Evolutionary conservation across 2,329 filamentous ascomycete genomes (phyloP), one percentile per base, ranked within the genome.

Genomic region (Alternaria ethzedia): DNA sequence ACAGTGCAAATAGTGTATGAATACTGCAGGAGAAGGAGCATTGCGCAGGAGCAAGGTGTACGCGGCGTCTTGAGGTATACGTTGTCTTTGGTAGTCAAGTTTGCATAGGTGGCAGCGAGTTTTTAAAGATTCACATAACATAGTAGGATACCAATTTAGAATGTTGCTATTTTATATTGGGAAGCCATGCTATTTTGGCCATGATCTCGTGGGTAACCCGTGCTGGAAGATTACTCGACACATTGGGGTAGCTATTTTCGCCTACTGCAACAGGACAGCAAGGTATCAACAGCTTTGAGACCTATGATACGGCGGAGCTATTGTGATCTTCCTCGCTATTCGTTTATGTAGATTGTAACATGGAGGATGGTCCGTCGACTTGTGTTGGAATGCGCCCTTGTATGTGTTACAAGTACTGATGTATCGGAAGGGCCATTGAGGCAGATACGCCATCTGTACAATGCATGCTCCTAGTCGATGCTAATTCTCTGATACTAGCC

Each of bases 31-130:
- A 61, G 58, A 45, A 51, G 46, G 64, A 68, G 69, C 70, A 73
- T 72, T 71, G 68, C 65, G 59, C 63, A 49, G 66, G 65, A 68
- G 70, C 70, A 69, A 56, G 71, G 71, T 62, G 71, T 64, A 71
- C 52, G 43, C 13, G 68, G 66, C 59, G 68, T 70, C 59, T 52
- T 36, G 45, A 49, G 60, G 58, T 15, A 54, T 46, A 46, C 50
- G 41, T 57, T 43, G 32, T 21, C 41, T 47, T 55, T 58, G 47
- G 57, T 54, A 30, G 26, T 60, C 54, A 41, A 43, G 28, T 36
- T 59, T 52, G 43, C 52, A 43, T 20, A 28, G 15, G 23, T 43
- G 54, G 55, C 36, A 21, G 57, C 52, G 52, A 41, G 26, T 41
- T 56, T 49, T 43, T 45, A 26, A 25, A 50, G 45, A 49, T 57